A percentile compares a stretch with the other conserved stretches of the same genome.
Conservation (phyloP, 2,329 filamentous ascomycete genomes). For the Nothopassalora personata region DNA sequence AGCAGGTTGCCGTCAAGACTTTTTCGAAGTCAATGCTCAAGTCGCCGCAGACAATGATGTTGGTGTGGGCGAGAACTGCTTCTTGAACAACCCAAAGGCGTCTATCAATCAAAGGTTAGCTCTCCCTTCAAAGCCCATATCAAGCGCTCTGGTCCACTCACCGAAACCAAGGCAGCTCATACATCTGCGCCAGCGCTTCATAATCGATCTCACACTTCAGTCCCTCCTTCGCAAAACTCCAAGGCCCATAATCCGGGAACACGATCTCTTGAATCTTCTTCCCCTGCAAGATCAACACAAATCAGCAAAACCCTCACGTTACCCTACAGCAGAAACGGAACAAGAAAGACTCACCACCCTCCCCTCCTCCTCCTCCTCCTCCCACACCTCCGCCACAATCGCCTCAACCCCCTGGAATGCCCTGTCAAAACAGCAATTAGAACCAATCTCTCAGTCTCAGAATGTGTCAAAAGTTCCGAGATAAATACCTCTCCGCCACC, state of each 20-base stretch:
- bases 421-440: background rate
- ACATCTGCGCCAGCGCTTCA: background rate
- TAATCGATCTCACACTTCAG: background rate
- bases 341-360: too few species aligned
- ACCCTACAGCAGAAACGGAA: too few species aligned
- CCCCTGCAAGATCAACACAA: background rate
- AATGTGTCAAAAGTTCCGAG: too few species aligned
- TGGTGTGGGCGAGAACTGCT: background rate
- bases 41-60: background rate
- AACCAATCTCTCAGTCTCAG: too few species aligned
- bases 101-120: background rate
- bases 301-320: too few species aligned
- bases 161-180: background rate
- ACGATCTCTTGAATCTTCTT: background rate
- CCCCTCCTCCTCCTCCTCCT: background rate
- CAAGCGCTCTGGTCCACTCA: background rate
- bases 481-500: background rate
- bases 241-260: background rate
- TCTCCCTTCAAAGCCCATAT: background rate
- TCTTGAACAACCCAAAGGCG: constrained; percentile 4
- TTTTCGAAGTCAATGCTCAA: background rate
- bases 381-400: background rate
- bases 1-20: background rate
- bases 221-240: background rate
- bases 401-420: background rate